Percentiles rank a stretch among this genome's conserved stretches.
These are phyloP conservation scores for Nemophila menziesii DNA, from an alignment of 257 asterid species.

Conservation along the genomic window DNA sequence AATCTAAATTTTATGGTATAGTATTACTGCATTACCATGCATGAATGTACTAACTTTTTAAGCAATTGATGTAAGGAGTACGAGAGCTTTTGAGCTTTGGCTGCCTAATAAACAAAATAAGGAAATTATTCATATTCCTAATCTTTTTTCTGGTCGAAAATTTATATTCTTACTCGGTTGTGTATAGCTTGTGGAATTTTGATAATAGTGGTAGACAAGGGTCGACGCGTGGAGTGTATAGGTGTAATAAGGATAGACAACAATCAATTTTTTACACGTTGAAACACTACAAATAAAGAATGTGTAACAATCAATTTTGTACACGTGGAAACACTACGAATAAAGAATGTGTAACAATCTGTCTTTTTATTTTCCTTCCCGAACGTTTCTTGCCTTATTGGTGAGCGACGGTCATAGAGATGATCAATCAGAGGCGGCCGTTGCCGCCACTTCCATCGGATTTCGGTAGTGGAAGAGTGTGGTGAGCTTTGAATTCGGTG, in stretches of 20 bases:
- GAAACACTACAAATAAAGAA: neutral
- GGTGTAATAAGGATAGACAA: neutral
- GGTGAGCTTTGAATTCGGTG: too few species aligned
- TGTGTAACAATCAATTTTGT: too few species aligned
- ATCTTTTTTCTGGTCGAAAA: neutral
- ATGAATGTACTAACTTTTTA: neutral
- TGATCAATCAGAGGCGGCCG: too few species aligned
- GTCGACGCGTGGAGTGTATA: neutral
- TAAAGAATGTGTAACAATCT: too few species aligned
- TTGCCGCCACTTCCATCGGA: too few species aligned
- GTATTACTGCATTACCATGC: neutral
- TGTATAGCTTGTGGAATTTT: neutral
- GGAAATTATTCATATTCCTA: conserved; percentile 22
- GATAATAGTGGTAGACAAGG: conserved; percentile 7
- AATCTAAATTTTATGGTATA: too few species aligned
- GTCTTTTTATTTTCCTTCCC: too few species aligned
- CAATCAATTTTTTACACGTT: neutral
- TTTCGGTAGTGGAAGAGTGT: too few species aligned
- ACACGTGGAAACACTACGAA: neutral
- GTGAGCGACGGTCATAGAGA: too few species aligned
- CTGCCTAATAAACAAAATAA: conserved; percentile 17
- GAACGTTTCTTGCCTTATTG: too few species aligned
- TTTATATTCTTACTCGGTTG: neutral
- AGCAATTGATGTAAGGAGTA: conserved; percentile 15
- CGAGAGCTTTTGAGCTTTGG: conserved; percentile 27